A percentile compares a stretch with the other conserved stretches of the same genome.
Conservation (phyloP, 2,329 filamentous ascomycete species). For the Beauveria varroae region DNA sequence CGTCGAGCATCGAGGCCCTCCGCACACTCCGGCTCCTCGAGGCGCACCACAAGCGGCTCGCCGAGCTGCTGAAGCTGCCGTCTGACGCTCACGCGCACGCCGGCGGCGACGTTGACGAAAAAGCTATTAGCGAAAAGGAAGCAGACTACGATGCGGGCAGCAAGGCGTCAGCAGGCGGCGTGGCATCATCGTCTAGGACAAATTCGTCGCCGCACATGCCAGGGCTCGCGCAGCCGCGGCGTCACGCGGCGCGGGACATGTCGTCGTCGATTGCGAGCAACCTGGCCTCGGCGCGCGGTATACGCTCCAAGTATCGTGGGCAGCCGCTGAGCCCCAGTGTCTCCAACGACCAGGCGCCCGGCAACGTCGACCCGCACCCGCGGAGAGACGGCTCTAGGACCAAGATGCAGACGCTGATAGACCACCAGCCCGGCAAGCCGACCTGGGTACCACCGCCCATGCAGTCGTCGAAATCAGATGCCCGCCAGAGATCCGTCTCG, state of each 20-base stretch:
- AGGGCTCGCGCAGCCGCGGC: slow-evolving; percentile 33
- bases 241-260: slow-evolving; percentile 57
- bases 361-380: slow-evolving; percentile 54
- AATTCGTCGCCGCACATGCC: slow-evolving; percentile 22
- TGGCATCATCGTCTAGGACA: slow-evolving; percentile 18
- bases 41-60: slow-evolving; percentile 77
- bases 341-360: slow-evolving; percentile 65
- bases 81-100: slow-evolving; percentile 33
- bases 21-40: slow-evolving; percentile 80
- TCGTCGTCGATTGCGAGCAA: slow-evolving; percentile 84
- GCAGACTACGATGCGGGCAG: slow-evolving; percentile 8
- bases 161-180: slow-evolving; percentile 16
- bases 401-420: slow-evolving; percentile 50
- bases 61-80: slow-evolving; percentile 70
- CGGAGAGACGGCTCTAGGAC: slow-evolving; percentile 41
- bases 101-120: slow-evolving; percentile 22
- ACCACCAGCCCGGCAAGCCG: slow-evolving; percentile 43
- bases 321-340: slow-evolving; percentile 65
- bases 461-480: slow-evolving; percentile 18
- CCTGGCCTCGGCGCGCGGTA: slow-evolving; percentile 76
- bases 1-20: slow-evolving; percentile 62
- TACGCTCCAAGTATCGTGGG: slow-evolving; percentile 56
- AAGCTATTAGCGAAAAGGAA: slow-evolving; percentile 14
- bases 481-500: slow-evolving; percentile 18
- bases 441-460: slow-evolving; percentile 44